Evolutionary conservation across 176 grass and related monocot species (phyloP), one percentile per base, ranked within the genome.

Genomic region (Ensete glaucum): DNA sequence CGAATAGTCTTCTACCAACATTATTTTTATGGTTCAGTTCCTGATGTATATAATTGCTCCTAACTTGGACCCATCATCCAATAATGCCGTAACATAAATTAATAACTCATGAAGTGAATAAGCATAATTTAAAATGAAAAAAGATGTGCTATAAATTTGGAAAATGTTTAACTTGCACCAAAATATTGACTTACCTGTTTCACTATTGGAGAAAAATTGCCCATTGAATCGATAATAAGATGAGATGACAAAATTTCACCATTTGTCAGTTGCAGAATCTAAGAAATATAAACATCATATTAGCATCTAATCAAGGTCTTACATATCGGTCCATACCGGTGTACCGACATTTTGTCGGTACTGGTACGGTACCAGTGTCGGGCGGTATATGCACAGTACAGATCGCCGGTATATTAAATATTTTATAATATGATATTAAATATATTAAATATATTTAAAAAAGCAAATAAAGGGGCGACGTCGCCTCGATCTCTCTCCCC

Each of bases 141-240:
- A 25, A 26, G 23, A 64, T 26, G 21, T 64, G 19, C 19, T 11
- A 50, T 27, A 24, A 71, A 71, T 8, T 5, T 8, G 15, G 26
- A 49, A 50, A 62, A 76, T n/a, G 9, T 58, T 19, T 6, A 63
- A 52, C 27, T 7, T 64, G 60, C 59, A 77, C 22, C 52, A 69
- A 29, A 56, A 54, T 2, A 29, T 24, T 67, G 3, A 72, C 73
- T 74, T 90, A 96, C 93, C 85, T 98, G 90, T 64, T 82, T 83
- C 58, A 98, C 88, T 17, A 98, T 82, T 70, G 94, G 94, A 20
- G 94, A 98, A 85, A 98, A 98, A 78, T 98, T 98, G 12, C 94
- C 94, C 94, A 98, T 98, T 75, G 87, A 87, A 79, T 98, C 94
- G 52, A 98, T 1, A 80, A 93, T 78, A 27, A 98, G 79, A 62